Base-by-base conservation (phyloP, 1,284 basidiomycete genomes). In the Mycena sp. region DNA sequence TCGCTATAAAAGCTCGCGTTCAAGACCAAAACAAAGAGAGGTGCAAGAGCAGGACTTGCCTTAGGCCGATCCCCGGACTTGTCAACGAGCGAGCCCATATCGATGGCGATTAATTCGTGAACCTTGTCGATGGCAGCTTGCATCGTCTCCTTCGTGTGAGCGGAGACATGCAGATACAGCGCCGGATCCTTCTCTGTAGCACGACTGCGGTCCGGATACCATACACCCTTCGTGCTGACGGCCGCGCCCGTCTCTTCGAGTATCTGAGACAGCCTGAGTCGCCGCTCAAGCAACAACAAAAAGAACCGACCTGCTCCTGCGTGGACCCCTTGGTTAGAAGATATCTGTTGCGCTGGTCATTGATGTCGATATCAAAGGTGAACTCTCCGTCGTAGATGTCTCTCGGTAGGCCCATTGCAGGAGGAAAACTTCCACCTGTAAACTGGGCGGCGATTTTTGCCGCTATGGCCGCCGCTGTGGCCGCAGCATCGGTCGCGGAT, bases 301-400 rank as follows among this genome's bases (percentile, higher is more conserved):
- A 52, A 64, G 37, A 45, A 83, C 88, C 66, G 66, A 95, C 94
- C 84, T 97, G 90, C 51, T 91, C 83, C 76, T 99, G 97, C 1
- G 96, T 99, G 29, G 92, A 87, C 2, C 94, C 93, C 77, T 95
- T 98, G 44, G 98, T 99, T 72, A 99, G 82, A 75, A 99, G 82
- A 78, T 99, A 99, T 63, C 97, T 85, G 79, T 99, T 99, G 71
- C 96, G 83, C 61, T 97, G 84, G 78, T 99, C 98, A 78, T 99
- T 99, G 77, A 99, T 98, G 76, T 99, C 96, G 65, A 99, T 94
- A 76, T 98, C 95, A 14, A 35, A 35, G 32, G 32, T 35, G 32
- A 35, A 35, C 14, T 35, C 32, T 14, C 32, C 32, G 32, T 35
- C 32, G 32, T 35, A 35, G 32, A 35, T 35, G 32, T 35, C 32